Percentiles rank a stretch among this genome's conserved stretches.
These are phyloP conservation scores for Teratosphaeria pseudoeucalypti DNA, from an alignment of 2,329 filamentous ascomycete genomes.

Conservation along the genomic window DNA sequence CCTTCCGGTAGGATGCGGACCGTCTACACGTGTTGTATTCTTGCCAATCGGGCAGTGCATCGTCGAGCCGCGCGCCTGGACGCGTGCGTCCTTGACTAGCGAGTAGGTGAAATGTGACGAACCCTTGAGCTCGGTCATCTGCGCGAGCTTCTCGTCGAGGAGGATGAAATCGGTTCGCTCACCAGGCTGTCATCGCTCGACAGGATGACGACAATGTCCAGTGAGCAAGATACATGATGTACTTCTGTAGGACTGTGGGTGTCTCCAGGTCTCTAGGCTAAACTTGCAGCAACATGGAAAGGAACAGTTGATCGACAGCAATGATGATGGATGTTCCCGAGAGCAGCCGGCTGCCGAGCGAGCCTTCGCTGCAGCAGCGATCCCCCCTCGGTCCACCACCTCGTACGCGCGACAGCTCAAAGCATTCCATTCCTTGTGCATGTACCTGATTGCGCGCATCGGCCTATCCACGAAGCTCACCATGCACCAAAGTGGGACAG, in stretches of 20 bases:
- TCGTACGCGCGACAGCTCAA: not conserved
- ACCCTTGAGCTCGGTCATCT: too few relatives aligned
- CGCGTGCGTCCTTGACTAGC: not conserved
- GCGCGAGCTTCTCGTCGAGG: too few relatives aligned
- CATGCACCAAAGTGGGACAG: not conserved
- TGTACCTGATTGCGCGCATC: conserved; percentile 1
- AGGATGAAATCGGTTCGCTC: too few relatives aligned
- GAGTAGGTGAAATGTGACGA: not conserved
- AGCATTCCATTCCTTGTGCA: not conserved
- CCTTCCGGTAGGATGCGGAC: not conserved
- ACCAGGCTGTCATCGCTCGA: too few relatives aligned
- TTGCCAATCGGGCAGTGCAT: not conserved
- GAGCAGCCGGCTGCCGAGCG: not conserved
- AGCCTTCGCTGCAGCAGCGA: not conserved
- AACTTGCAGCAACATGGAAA: not conserved
- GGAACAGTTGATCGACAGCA: not conserved
- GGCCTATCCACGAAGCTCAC: not conserved
- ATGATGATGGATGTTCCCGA: not conserved
- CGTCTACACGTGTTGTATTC: not conserved
- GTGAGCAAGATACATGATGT: not conserved
- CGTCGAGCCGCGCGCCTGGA: not conserved
- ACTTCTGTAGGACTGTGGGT: not conserved
- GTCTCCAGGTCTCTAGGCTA: not conserved
- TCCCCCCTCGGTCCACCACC: not conserved
- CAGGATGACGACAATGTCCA: not conserved